phyloP scores from a whole-genome alignment of 2,329 filamentous ascomycete species.

The Rutstroemia sp. region DNA sequence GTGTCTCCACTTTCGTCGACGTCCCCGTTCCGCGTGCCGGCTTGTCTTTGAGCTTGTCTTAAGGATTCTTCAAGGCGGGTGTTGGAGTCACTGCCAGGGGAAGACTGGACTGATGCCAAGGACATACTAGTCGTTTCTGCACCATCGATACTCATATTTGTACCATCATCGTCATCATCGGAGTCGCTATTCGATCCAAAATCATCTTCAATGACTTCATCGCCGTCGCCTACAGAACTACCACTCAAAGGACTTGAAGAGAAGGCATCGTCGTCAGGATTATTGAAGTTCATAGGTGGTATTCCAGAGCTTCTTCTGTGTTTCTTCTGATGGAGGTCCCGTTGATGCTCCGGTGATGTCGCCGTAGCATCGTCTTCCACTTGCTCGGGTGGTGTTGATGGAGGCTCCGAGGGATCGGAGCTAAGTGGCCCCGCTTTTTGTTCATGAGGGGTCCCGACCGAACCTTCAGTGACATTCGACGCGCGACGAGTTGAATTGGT shows the following conservation, averaged over 20 bases:
- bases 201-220: slow-evolving; percentile 37
- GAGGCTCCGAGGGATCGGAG: slow-evolving; percentile 46
- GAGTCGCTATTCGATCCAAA: slow-evolving; percentile 41
- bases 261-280: slow-evolving; percentile 57
- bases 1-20: slow-evolving; percentile 48
- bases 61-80: slow-evolving; percentile 71
- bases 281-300: slow-evolving; percentile 56
- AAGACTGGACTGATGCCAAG: slow-evolving; percentile 52
- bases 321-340: slow-evolving; percentile 55
- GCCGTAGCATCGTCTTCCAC: slow-evolving; percentile 50
- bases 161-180: slow-evolving; percentile 68
- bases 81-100: slow-evolving; percentile 56
- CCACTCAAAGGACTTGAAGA: slow-evolving; percentile 75
- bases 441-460: slow-evolving; percentile 19
- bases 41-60: slow-evolving; percentile 64
- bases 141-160: slow-evolving; percentile 71
- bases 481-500: slow-evolving; percentile 69
- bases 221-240: slow-evolving; percentile 39
- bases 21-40: slow-evolving; percentile 63
- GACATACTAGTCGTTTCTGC: slow-evolving; percentile 64
- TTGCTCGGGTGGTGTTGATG: slow-evolving; percentile 56
- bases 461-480: slow-evolving; percentile 42
- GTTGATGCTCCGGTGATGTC: slow-evolving; percentile 58
- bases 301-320: slow-evolving; percentile 59
- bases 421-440: slow-evolving; percentile 28